A percentile compares a stretch with the other conserved stretches of the same genome.
Evolutionary conservation across 2,329 filamentous ascomycete genomes (phyloP).

Genomic region (Curvularia sp.): DNA sequence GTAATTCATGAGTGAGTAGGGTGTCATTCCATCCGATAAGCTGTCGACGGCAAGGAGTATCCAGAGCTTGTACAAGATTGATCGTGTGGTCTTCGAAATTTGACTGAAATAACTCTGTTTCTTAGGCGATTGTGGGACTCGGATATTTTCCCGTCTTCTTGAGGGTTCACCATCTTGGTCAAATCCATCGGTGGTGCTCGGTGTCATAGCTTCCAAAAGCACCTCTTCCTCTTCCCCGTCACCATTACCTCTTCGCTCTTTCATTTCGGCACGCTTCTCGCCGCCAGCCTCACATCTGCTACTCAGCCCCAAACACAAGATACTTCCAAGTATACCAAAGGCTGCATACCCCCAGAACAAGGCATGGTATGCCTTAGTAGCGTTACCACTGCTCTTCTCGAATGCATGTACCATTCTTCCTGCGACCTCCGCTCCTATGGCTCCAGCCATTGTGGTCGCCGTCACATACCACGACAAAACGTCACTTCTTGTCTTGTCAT

Average conservation of each 20-base stretch:
- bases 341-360: constrained; percentile 55
- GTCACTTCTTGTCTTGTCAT: constrained; percentile 46
- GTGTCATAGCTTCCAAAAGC: constrained; percentile 43
- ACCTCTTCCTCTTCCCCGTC: constrained; percentile 46
- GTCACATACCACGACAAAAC: constrained; percentile 53
- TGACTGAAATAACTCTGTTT: constrained; percentile 54
- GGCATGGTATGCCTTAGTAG: constrained; percentile 50
- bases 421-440: constrained; percentile 45
- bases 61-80: constrained; percentile 70
- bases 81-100: constrained; percentile 65
- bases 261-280: constrained; percentile 37
- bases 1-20: constrained; percentile 49
- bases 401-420: constrained; percentile 54
- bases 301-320: constrained; percentile 51
- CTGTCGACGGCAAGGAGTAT: constrained; percentile 70
- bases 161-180: constrained; percentile 31
- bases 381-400: constrained; percentile 48
- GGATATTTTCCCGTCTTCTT: constrained; percentile 26
- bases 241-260: constrained; percentile 26
- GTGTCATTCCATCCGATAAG: constrained; percentile 67
- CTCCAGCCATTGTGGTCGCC: constrained; percentile 47
- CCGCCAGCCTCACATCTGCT: constrained; percentile 51
- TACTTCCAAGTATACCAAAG: constrained; percentile 52
- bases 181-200: constrained; percentile 43
- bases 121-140: constrained; percentile 25